phyloP scores from a whole-genome alignment of 345 rosid genomes.

The Gynandropsis gynandra region DNA sequence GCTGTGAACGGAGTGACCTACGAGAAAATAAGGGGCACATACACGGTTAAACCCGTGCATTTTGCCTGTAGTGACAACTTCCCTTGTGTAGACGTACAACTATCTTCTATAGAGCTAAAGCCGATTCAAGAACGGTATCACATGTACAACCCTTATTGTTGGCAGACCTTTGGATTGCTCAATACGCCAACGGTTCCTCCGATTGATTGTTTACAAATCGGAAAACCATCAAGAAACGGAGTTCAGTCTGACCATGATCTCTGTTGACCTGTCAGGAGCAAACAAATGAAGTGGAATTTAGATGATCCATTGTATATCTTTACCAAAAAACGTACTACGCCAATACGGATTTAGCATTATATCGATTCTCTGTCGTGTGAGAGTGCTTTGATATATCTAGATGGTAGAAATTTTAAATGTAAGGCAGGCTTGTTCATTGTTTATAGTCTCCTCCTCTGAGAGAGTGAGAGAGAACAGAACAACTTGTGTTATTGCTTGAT shows the following conservation, averaged over 20 bases:
- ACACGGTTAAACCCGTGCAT: slow-evolving; percentile 84
- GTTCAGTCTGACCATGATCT: slow-evolving; percentile 51
- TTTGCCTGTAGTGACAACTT: slow-evolving; percentile 87
- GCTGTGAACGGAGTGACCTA: slow-evolving; percentile 78
- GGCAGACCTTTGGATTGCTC: slow-evolving; percentile 81
- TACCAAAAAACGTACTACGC: slow-evolving; percentile 6
- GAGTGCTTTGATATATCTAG: slow-evolving; percentile 7
- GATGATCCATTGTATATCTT: slow-evolving; percentile 11
- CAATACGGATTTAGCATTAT: slow-evolving; percentile 10
- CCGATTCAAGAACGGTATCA: slow-evolving; percentile 70
- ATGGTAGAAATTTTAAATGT: slow-evolving; percentile 7
- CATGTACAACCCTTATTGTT: slow-evolving; percentile 81
- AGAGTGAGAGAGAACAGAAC: background rate
- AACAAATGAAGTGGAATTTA: background rate
- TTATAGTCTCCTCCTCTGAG: background rate
- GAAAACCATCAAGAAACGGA: slow-evolving; percentile 72
- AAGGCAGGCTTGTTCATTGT: slow-evolving; percentile 2
- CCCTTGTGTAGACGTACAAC: slow-evolving; percentile 75
- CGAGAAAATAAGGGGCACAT: slow-evolving; percentile 75
- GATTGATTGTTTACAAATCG: slow-evolving; percentile 68
- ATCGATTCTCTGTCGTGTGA: background rate
- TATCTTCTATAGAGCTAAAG: slow-evolving; percentile 57
- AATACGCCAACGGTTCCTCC: slow-evolving; percentile 81
- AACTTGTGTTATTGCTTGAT: slow-evolving; percentile 2
- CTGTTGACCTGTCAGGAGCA: slow-evolving; percentile 36